phyloP scores from a whole-genome alignment of 1,284 basidiomycete species.

The Marasmius sp. region DNA sequence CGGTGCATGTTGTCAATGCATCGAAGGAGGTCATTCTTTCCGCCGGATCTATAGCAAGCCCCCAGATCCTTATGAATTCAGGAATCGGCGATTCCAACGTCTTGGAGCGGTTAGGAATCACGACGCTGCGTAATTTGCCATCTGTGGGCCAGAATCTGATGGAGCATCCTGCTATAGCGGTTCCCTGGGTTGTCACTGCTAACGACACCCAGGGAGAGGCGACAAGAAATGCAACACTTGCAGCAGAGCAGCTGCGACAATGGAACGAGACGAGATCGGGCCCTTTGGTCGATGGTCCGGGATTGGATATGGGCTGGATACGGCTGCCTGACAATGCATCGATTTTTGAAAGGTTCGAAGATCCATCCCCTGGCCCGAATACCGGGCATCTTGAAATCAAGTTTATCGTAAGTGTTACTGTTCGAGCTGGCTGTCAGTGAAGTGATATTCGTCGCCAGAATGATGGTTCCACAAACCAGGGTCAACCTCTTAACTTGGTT shows the following conservation, averaged over 20 bases:
- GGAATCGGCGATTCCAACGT: constrained; percentile 28
- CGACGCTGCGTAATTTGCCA: constrained; percentile 22
- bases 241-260: not conserved
- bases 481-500: not conserved
- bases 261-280: constrained; percentile 16
- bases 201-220: constrained; percentile 15
- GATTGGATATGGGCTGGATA: constrained; percentile 15
- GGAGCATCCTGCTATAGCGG: constrained; percentile 26
- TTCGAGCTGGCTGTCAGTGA: too few species aligned
- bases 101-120: constrained; percentile 24
- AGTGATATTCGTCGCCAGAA: not conserved
- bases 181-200: constrained; percentile 17
- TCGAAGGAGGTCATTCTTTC: constrained; percentile 23
- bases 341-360: constrained; percentile 12
- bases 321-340: constrained; percentile 7
- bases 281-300: constrained; percentile 15
- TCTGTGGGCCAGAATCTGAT: constrained; percentile 34
- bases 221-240: constrained; percentile 13
- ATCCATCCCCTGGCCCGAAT: constrained; percentile 16
- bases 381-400: not conserved
- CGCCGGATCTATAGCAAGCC: constrained; percentile 21
- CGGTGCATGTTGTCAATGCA: constrained; percentile 9
- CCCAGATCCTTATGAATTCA: constrained; percentile 31
- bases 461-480: not conserved
- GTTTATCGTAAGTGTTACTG: not conserved